A percentile compares a stretch with the other conserved stretches of the same genome.
Evolutionary conservation across 2,329 filamentous ascomycete species (phyloP).

Genomic region (Paecilomyces dactylethromorphus): DNA sequence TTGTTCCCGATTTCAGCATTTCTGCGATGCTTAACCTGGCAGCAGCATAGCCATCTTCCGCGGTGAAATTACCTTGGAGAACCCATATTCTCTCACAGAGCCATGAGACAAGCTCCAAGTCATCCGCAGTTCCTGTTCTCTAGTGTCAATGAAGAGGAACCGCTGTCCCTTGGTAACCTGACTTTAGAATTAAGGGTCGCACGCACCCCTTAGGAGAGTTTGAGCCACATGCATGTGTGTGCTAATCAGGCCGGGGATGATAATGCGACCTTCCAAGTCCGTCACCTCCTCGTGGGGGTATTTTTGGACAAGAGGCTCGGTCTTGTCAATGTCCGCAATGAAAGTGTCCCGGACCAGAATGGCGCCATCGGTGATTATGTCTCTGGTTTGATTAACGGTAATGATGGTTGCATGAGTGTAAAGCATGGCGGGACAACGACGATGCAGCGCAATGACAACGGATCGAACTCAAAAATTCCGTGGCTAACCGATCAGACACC

Average conservation of each 20-base stretch:
- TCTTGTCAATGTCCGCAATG: constrained; percentile 42
- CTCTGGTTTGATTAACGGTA: constrained; percentile 41
- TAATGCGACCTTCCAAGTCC: constrained; percentile 36
- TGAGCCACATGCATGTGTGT: constrained; percentile 48
- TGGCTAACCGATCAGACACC: not conserved
- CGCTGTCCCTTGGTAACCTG: not conserved
- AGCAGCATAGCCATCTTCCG: constrained; percentile 44
- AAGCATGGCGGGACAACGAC: constrained; percentile 24
- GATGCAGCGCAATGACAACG: not conserved
- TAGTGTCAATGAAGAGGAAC: not conserved
- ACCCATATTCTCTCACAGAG: constrained; percentile 48
- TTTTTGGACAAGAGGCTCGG: constrained; percentile 20
- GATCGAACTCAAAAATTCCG: not conserved
- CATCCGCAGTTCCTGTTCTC: constrained; percentile 38
- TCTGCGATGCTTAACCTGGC: constrained; percentile 44
- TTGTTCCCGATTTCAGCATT: constrained; percentile 46
- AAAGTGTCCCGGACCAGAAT: constrained; percentile 34
- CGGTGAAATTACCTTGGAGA: constrained; percentile 39
- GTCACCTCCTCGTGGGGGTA: constrained; percentile 23
- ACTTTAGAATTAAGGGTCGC: not conserved
- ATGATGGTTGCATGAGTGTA: constrained; percentile 48
- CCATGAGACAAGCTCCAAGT: constrained; percentile 46
- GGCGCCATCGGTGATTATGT: constrained; percentile 43
- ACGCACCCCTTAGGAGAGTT: constrained; percentile 31
- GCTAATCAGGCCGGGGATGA: constrained; percentile 46